A percentile compares a stretch with the other conserved stretches of the same genome.
phyloP scores from a whole-genome alignment of 768 basidiomycete species.

The Boletus rubropictus region DNA sequence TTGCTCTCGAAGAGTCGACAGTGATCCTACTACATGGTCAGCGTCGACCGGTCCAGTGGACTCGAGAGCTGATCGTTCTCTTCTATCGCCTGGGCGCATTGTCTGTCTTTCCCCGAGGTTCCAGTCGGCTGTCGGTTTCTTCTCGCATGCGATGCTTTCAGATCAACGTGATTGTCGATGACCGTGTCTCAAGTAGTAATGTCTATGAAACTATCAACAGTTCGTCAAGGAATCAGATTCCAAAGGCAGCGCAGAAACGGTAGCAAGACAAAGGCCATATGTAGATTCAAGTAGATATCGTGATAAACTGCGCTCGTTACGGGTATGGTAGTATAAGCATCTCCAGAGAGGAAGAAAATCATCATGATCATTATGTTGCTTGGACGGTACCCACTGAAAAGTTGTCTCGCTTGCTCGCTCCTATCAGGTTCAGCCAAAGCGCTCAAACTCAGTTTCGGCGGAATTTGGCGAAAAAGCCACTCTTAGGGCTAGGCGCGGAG shows the following conservation, averaged over 20 bases:
- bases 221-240: not conserved
- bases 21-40: no score
- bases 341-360: not conserved
- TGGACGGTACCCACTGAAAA: not conserved
- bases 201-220: slow-evolving; percentile 6
- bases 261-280: slow-evolving; percentile 1
- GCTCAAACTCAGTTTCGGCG: slow-evolving; percentile 28
- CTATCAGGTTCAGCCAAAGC: not conserved
- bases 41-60: no score
- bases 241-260: not conserved
- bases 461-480: slow-evolving; percentile 34
- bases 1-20: no score
- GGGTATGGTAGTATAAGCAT: not conserved
- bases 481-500: slow-evolving; percentile 20
- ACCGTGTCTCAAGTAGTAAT: not conserved
- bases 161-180: not conserved
- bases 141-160: no score
- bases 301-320: slow-evolving; percentile 5
- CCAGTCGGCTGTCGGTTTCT: no score
- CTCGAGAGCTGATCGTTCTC: not conserved
- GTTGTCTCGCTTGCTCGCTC: no score
- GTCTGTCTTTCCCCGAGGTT: no score
- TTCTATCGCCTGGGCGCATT: no score
- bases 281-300: slow-evolving; percentile 6
- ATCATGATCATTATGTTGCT: not conserved